These are phyloP conservation scores for Podospora pseudoanserina DNA, from an alignment of 495 filamentous ascomycete species.

Conservation along the genomic window DNA sequence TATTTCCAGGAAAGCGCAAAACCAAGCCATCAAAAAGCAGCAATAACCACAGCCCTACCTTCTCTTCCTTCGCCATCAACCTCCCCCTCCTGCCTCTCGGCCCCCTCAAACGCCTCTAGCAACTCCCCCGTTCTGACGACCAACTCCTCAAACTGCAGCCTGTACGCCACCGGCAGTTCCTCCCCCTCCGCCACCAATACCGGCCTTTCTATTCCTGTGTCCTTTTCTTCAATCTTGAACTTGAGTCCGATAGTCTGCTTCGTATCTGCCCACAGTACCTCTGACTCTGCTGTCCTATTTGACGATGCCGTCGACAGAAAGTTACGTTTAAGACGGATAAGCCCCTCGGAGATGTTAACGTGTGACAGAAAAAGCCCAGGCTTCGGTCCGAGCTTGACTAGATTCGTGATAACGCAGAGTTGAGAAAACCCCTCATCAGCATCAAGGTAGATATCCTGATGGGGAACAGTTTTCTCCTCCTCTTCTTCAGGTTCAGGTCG, in stretches of 20 bases:
- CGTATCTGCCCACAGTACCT: constrained; percentile 58
- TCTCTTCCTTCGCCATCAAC: constrained; percentile 26
- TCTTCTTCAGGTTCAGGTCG: neutral
- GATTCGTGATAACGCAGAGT: constrained; percentile 60
- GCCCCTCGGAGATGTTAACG: constrained; percentile 59
- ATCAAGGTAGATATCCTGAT: constrained; percentile 62
- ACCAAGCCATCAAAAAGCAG: constrained; percentile 35
- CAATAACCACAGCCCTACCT: constrained; percentile 59
- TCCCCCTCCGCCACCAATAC: constrained; percentile 53
- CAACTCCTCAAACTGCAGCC: constrained; percentile 60
- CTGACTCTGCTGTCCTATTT: constrained; percentile 3
- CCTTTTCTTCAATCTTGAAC: constrained; percentile 45
- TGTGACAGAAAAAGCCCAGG: constrained; percentile 56
- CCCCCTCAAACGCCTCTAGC: constrained; percentile 55
- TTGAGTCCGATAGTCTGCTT: constrained; percentile 54
- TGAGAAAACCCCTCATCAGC: constrained; percentile 67
- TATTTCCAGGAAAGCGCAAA: neutral
- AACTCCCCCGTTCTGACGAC: constrained; percentile 57
- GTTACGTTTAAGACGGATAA: constrained; percentile 62
- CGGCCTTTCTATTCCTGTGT: constrained; percentile 33
- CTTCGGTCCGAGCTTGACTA: constrained; percentile 63
- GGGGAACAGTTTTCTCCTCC: constrained; percentile 33
- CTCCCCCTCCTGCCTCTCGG: constrained; percentile 46
- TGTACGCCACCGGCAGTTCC: constrained; percentile 56
- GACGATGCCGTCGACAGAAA: constrained; percentile 55